Conservation (phyloP, 2,329 filamentous ascomycete genomes). For the Fusarium papillatum region DNA sequence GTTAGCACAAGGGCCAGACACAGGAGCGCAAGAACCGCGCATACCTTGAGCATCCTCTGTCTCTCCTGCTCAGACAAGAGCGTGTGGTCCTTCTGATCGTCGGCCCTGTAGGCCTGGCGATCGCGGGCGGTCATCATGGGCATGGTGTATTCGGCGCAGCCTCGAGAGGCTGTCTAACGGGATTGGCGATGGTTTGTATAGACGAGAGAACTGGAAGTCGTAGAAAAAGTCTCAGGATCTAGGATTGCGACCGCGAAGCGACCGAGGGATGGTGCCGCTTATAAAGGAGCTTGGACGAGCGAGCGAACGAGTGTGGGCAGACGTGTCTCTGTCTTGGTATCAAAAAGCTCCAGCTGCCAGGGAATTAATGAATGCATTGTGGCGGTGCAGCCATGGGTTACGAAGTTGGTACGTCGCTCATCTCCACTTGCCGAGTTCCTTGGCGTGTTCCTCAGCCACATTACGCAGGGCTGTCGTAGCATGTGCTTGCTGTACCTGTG, state of each 20-base stretch:
- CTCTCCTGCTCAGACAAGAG: slow-evolving; percentile 53
- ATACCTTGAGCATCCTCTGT: slow-evolving; percentile 53
- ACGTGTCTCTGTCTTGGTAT: slow-evolving; percentile 39
- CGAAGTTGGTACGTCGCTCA: slow-evolving; percentile 30
- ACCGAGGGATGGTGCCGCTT: slow-evolving; percentile 32
- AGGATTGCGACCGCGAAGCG: slow-evolving; percentile 21
- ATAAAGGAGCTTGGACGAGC: slow-evolving; percentile 38
- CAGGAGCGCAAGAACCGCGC: slow-evolving; percentile 3
- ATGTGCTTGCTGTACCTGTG: slow-evolving; percentile 40
- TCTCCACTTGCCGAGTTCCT: slow-evolving; percentile 37
- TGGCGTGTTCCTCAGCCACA: slow-evolving; percentile 1
- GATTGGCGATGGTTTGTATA: not conserved
- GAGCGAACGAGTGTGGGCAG: slow-evolving; percentile 30
- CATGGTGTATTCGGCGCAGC: slow-evolving; percentile 48
- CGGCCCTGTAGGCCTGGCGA: slow-evolving; percentile 55
- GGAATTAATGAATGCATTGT: slow-evolving; percentile 22
- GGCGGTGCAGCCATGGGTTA: slow-evolving; percentile 42
- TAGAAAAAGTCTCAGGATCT: slow-evolving; percentile 2
- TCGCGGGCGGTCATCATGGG: slow-evolving; percentile 51
- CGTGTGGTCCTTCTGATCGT: slow-evolving; percentile 51
- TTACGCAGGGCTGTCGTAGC: slow-evolving; percentile 7
- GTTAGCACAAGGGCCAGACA: slow-evolving; percentile 3
- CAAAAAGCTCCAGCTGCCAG: slow-evolving; percentile 31
- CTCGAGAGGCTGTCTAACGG: slow-evolving; percentile 43
- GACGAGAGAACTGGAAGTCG: not conserved